Base-by-base conservation (phyloP, 352 stramenopile species). In the Pythium rishiriense region DNA sequence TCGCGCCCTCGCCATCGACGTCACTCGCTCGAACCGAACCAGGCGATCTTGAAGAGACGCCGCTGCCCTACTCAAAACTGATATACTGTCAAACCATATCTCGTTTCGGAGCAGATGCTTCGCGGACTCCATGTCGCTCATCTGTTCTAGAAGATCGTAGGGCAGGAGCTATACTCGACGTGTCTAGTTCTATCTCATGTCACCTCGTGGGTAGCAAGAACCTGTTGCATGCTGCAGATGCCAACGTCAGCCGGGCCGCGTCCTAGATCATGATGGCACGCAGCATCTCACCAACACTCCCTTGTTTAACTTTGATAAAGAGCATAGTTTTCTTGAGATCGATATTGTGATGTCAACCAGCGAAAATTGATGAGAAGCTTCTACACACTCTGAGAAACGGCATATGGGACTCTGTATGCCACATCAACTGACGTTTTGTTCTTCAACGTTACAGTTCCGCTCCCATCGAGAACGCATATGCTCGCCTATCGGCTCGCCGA, bases 11-110 rank as follows among this genome's bases (percentile, higher is more conserved):
- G 9, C 26, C 53, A 60, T 60, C 53, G 39, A 43, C 53, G 26
- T 56, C 26, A 56, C 29, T n/a, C 28, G 12, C 12, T 15, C 21
- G 17, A 26, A 11, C 35, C 35, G 10, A 24, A 24, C 11, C 14
- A 26, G 10, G 3, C 11, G 57, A 71, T 66, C 64, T 66, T 71
- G 57, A 71, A 71, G 64, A 62, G 64, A n/a, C 64, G 46, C 48
- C 11, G 8, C n/a, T 17, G 33, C 4, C 37, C 24, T 56, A 53
- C 33, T 6, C 15, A 56, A 67, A 57, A 24, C 24, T n/a, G 54
- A 51, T 61, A 61, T 41, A 21, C 8, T 21, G 31, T 11, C 31
- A 37, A 37, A 6, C 6, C 31, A 11, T 37, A 37, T 11, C 31
- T 37, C 22, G 5, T 26, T 22, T 26, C 6, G 14, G 19, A 49